Conservation (phyloP, 1,284 basidiomycete genomes). For the Athelia psychrophila region DNA sequence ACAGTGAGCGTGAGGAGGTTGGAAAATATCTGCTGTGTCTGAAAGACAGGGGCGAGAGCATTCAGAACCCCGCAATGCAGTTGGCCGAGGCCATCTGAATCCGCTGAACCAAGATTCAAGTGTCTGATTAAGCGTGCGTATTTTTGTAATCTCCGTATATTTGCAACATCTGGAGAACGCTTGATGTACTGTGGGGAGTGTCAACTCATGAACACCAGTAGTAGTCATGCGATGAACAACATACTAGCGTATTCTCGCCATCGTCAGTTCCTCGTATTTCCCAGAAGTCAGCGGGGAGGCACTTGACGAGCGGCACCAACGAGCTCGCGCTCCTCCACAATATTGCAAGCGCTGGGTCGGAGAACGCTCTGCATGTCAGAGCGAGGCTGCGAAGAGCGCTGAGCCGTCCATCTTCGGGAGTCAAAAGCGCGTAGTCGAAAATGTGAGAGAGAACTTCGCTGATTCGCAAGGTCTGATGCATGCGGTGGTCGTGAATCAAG, state of each 20-base stretch:
- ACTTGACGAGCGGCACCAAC: not conserved
- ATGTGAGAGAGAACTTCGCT: not conserved
- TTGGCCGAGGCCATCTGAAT: not conserved
- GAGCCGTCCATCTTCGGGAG: not conserved
- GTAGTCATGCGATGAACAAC: not conserved
- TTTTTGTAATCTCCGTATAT: not conserved
- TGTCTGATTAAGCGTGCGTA: not conserved
- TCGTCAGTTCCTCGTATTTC: slow-evolving; percentile 19
- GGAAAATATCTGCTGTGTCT: not conserved
- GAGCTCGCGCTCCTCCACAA: not conserved
- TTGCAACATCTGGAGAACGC: not conserved
- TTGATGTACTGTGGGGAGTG: not conserved
- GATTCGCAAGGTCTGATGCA: not conserved
- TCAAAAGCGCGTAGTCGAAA: not conserved
- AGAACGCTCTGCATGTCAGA: not conserved
- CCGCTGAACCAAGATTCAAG: not conserved
- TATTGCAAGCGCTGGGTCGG: not conserved
- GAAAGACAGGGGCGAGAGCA: not conserved
- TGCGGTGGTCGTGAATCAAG: not conserved
- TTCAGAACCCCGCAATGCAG: not conserved
- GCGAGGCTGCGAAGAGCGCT: not conserved
- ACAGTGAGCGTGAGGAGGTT: not conserved
- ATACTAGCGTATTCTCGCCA: not conserved
- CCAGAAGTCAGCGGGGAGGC: slow-evolving; percentile 21
- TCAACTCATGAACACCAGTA: not conserved